Evolutionary conservation across 805 yeast genomes (phyloP), one percentile per base, ranked within the genome.

Genomic region (Yamadazyma endophytica): DNA sequence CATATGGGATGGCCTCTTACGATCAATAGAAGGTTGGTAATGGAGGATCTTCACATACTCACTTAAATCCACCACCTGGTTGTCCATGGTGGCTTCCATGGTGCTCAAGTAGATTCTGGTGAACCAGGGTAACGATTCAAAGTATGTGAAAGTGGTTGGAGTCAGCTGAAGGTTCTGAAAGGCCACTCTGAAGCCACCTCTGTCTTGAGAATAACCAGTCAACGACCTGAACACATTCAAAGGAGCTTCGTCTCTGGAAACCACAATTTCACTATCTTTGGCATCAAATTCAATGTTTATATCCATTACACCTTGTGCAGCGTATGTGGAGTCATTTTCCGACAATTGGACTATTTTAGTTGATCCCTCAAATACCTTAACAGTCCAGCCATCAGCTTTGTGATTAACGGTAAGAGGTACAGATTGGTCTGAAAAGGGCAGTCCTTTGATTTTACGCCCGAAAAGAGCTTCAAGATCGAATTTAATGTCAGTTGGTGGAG

Each of bases 61-160:
- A 5, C 40, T 31, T 4, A 47, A 45, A 3, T 36, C 48, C 21
- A 34, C 52, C 31, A 29, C 32, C 32, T 23, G 36, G 14, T 28
- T 20, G 18, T 51, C 55, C 43, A 51, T 9, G 44, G 50, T 54
- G 3, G 75, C 46, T 3, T 62, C 52, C 34, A 88, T 56, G 0
- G 95, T 77, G 44, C 86, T 88, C 25, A 92, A 57, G 49, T 83
- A 92, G 2, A 86, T 57, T 43, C 90, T 74, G 77, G 88, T 80
- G 53, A 76, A 92, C 97, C 97, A 92, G 0, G 98, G 98, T 17
- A 88, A 63, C 0, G 87, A 70, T 54, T 92, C 97, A 44, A 78
- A 80, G 46, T 84, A 83, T 1, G 77, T 57, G 27, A 89, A 64
- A 2, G 56, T 54, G 3, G 77, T 68, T 1, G 73, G 56, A 4